Conservation (phyloP, 192 early-diverging fungal genomes). For the Neocallimastix lanati region DNA sequence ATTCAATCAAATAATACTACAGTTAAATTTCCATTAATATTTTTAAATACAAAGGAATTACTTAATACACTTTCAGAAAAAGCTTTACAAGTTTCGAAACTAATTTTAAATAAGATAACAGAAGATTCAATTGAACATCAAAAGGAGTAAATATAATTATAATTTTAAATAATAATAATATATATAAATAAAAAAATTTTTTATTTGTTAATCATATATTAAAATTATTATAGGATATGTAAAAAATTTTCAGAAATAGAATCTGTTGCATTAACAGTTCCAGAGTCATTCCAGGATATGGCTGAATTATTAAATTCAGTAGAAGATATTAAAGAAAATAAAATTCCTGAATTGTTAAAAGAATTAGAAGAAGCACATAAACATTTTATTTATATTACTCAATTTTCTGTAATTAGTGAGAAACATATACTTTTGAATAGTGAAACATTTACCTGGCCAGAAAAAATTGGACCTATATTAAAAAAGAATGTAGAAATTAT, state of each 20-base stretch:
- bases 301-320: constrained; percentile 43
- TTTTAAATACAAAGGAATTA: constrained; percentile 27
- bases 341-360: constrained; percentile 21
- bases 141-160: constrained; percentile 11
- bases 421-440: constrained; percentile 41
- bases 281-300: constrained; percentile 46
- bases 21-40: constrained; percentile 29
- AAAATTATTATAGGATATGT: constrained; percentile 19
- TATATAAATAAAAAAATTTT: no score
- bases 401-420: constrained; percentile 26
- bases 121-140: constrained; percentile 26
- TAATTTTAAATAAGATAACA: constrained; percentile 24
- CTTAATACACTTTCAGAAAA: constrained; percentile 18
- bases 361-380: constrained; percentile 29
- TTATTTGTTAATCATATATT: no score
- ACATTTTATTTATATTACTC: constrained; percentile 29
- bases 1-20: constrained; percentile 16
- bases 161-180: no score
- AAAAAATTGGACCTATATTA: constrained; percentile 26
- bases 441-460: constrained; percentile 40
- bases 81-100: constrained; percentile 19
- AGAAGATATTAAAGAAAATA: constrained; percentile 16
- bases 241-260: constrained; percentile 26
- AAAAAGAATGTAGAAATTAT: constrained; percentile 34
- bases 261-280: constrained; percentile 22